These are phyloP conservation scores for Drechslerella stenobrocha DNA, from an alignment of 2,329 filamentous ascomycete genomes.

Conservation along the genomic window DNA sequence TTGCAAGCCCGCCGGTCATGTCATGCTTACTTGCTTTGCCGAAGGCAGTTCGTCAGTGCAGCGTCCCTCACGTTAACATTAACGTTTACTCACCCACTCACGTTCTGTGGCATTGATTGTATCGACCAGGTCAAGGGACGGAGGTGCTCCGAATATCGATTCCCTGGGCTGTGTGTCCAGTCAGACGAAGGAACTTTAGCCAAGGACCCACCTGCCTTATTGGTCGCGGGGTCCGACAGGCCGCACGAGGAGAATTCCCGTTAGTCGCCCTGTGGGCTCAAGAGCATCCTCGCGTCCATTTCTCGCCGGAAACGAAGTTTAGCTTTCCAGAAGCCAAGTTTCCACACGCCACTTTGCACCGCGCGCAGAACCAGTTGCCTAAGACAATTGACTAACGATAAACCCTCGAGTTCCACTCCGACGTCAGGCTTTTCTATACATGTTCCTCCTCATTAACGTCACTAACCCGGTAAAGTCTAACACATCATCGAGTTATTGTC, in stretches of 20 bases:
- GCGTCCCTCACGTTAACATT: constrained; percentile 6
- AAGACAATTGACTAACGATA: constrained; percentile 9
- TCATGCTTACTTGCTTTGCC: constrained; percentile 18
- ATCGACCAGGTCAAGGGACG: constrained; percentile 41
- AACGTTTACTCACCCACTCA: neutral
- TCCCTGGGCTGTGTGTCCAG: constrained; percentile 45
- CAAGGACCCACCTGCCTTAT: constrained; percentile 46
- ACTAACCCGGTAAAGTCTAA: too few species aligned
- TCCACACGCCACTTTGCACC: constrained; percentile 1
- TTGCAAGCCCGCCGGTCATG: too few species aligned
- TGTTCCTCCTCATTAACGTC: neutral
- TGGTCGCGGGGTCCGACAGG: constrained; percentile 47
- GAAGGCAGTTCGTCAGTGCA: neutral
- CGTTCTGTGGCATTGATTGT: constrained; percentile 27
- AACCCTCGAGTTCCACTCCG: constrained; percentile 2
- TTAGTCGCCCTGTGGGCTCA: constrained; percentile 9
- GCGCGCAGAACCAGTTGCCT: constrained; percentile 1
- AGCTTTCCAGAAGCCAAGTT: constrained; percentile 4
- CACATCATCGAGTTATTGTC: too few species aligned
- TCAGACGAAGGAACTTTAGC: constrained; percentile 31
- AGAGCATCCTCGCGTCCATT: constrained; percentile 13
- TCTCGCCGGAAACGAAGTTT: constrained; percentile 1
- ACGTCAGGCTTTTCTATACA: neutral
- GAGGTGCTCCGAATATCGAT: constrained; percentile 5
- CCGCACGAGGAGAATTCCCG: constrained; percentile 23